Base-by-base conservation (phyloP, 768 basidiomycete species). In the Xerocomellus intermedius region DNA sequence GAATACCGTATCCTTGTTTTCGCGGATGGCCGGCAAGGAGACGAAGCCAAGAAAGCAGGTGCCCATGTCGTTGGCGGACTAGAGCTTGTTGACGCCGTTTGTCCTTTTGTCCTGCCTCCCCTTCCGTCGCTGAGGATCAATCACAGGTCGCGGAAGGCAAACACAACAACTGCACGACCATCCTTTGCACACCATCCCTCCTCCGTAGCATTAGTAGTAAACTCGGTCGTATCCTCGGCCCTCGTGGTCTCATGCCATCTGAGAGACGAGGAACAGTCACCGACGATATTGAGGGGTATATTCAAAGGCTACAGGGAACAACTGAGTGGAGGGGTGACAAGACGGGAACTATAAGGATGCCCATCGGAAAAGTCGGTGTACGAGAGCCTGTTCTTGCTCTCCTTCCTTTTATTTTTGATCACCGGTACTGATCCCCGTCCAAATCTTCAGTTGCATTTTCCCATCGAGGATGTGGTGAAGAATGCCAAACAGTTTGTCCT, bases 261-360 rank as follows among this genome's bases (percentile, higher is more conserved):
- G 91, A 89, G 58, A 86, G 94, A 69, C 82, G 94, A 54, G 97
- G 97, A 5, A 95, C 95, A 1, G 96, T 98, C 19, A 91, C 92
- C 2, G 90, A 94, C 47, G 92, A 98, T 56, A 78, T 98, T 39
- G 86, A 79, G 14, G 85, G 84, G 13, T 95, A 89, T 59, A 85
- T 99, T 53, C 79, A 83, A 62, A 82, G 83, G 46, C 80, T 96
- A 35, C 82, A 84, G 52, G 92, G 91, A 13, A 86, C 87, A 5
- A 84, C 87, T 43, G 94, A 98, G 67, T 99, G 96, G 94, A 91
- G 86, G 72, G 92, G 91, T 9, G 94, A 97, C 74, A 87, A 88
- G 68, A 71, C 78, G 28, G 94, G 96, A 8, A 86, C 85, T 28
- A 91, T 98, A 45, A 83, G 90, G 41, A 82, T 89, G 48, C 85